Percentiles rank a stretch among this genome's conserved stretches.
Evolutionary conservation across 1,139 yeast species (phyloP).

Genomic region (Candida labiduridarum): DNA sequence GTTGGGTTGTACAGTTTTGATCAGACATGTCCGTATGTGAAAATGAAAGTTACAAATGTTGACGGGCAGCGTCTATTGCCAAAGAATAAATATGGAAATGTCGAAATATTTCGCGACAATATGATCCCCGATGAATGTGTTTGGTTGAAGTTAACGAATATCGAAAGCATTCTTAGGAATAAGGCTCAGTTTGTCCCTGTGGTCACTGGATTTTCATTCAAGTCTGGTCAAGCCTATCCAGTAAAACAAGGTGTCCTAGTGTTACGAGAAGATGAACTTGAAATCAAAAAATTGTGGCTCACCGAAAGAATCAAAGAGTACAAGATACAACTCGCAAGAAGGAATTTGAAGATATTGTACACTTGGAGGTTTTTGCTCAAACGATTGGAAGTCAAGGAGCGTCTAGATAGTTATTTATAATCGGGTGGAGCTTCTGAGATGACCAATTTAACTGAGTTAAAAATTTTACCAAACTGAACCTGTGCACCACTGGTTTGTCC

Average conservation of each 20-base stretch:
- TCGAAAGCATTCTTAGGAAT: slow-evolving; percentile 24
- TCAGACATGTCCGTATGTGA: slow-evolving; percentile 36
- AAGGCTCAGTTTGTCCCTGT: slow-evolving; percentile 33
- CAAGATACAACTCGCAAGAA: not conserved
- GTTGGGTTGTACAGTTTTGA: slow-evolving; percentile 29
- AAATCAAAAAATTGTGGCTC: slow-evolving; percentile 33
- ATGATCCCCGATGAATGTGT: slow-evolving; percentile 38
- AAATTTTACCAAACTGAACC: slow-evolving; percentile 20
- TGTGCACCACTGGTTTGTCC: slow-evolving; percentile 34
- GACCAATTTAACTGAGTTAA: slow-evolving; percentile 19
- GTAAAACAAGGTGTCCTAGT: slow-evolving; percentile 34
- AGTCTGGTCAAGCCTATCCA: slow-evolving; percentile 34
- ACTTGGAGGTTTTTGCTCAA: slow-evolving; percentile 28
- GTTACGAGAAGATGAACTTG: slow-evolving; percentile 18
- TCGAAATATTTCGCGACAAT: slow-evolving; percentile 32
- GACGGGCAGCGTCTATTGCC: slow-evolving; percentile 24
- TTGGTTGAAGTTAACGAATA: slow-evolving; percentile 31
- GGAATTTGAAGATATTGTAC: slow-evolving; percentile 4
- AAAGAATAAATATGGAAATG: slow-evolving; percentile 35
- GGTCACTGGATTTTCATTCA: slow-evolving; percentile 34
- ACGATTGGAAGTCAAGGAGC: slow-evolving; percentile 23
- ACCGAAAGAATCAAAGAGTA: slow-evolving; percentile 22
- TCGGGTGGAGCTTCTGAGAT: slow-evolving; percentile 42
- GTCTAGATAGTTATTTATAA: slow-evolving; percentile 30
- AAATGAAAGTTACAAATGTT: slow-evolving; percentile 14